Conservation (phyloP, 768 basidiomycete genomes). For the Psilocybe azurescens region DNA sequence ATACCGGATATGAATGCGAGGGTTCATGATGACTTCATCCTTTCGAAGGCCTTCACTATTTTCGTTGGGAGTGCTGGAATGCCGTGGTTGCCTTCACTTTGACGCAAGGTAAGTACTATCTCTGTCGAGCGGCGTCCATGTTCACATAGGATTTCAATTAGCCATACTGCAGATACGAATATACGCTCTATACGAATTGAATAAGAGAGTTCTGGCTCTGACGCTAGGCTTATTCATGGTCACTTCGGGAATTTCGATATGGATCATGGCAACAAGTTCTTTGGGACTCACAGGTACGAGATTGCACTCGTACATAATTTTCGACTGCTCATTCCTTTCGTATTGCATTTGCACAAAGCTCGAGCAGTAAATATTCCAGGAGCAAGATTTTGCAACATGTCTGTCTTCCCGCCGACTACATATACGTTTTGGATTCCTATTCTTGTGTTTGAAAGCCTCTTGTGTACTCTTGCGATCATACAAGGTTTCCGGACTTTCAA, state of each 20-base stretch:
- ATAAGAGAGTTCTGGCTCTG: constrained; percentile 1
- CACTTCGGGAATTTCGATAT: neutral
- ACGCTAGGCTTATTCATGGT: neutral
- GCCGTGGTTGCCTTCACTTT: neutral
- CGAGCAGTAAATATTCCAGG: constrained; percentile 1
- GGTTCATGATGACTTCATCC: neutral
- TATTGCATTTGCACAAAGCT: neutral
- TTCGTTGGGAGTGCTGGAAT: constrained; percentile 4
- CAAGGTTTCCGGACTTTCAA: neutral
- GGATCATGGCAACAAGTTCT: constrained; percentile 1
- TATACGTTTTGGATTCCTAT: constrained; percentile 10
- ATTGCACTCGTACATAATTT: neutral
- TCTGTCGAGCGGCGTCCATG: neutral
- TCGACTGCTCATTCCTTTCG: neutral
- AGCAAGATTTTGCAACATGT: constrained; percentile 1
- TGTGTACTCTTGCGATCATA: neutral
- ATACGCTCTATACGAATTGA: constrained; percentile 7
- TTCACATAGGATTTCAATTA: neutral
- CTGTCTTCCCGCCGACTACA: neutral
- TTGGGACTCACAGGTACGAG: neutral
- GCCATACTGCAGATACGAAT: constrained; percentile 6
- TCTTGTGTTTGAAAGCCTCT: constrained; percentile 2
- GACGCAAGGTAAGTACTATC: neutral
- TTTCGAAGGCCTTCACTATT: constrained; percentile 1
- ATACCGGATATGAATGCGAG: neutral